Percentiles rank a stretch among this genome's conserved stretches.
Conservation (phyloP, 805 yeast species). For the Wickerhamiella sorbophila region DNA sequence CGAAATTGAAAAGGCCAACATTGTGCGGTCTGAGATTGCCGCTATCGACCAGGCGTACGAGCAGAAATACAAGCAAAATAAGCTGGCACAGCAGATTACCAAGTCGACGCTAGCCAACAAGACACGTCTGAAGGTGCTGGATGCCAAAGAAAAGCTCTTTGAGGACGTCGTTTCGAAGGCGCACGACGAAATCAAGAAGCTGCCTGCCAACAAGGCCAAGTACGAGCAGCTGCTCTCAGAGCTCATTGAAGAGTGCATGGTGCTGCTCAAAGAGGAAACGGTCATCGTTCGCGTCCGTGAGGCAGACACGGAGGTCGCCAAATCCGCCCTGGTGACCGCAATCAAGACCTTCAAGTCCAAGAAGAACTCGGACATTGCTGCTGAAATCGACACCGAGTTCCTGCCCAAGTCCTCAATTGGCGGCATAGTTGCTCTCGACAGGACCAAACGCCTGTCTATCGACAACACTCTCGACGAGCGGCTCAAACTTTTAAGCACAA, state of each 20-base stretch:
- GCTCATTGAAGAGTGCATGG: conserved; percentile 56
- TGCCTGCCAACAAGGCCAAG: conserved; percentile 39
- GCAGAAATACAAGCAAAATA: conserved; percentile 75
- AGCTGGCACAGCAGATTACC: conserved; percentile 86
- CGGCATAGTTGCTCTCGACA: conserved; percentile 63
- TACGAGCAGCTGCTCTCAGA: conserved; percentile 62
- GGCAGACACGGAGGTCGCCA: conserved; percentile 44
- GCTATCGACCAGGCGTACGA: conserved; percentile 72
- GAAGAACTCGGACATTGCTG: conserved; percentile 41
- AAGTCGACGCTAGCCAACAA: conserved; percentile 92
- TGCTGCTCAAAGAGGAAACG: conserved; percentile 56
- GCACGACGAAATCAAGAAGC: conserved; percentile 40
- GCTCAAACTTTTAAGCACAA: conserved; percentile 63
- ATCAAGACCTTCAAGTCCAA: conserved; percentile 47
- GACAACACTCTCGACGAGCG: conserved; percentile 93
- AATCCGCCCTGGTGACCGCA: conserved; percentile 48
- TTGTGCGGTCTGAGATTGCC: conserved; percentile 84
- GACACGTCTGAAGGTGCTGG: conserved; percentile 78
- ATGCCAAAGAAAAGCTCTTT: conserved; percentile 71
- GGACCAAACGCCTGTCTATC: conserved; percentile 71
- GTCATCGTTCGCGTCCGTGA: conserved; percentile 56
- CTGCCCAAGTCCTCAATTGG: conserved; percentile 61
- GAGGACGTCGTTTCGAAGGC: conserved; percentile 62
- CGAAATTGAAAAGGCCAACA: conserved; percentile 90
- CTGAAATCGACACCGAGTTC: conserved; percentile 39